Evolutionary conservation across 192 early-diverging fungal species (phyloP).

Genomic region (Glomus cerebriforme): DNA sequence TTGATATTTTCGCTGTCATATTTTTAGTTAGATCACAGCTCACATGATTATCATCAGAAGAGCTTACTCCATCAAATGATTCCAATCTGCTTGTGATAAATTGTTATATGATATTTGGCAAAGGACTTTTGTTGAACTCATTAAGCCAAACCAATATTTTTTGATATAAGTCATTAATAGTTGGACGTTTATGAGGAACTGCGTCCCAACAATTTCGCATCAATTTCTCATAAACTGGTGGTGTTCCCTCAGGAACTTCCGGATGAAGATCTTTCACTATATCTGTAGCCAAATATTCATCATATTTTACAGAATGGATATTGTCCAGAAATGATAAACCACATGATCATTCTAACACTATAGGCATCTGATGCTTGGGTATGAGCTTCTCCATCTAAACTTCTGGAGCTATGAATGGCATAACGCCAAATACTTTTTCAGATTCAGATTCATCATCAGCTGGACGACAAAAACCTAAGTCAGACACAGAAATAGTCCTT

Average conservation of each 20-base stretch:
- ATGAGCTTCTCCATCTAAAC: background rate
- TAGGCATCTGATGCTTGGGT: constrained; percentile 18
- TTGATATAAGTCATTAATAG: background rate
- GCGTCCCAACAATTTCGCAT: constrained; percentile 44
- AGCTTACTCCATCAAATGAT: no score
- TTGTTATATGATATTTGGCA: background rate
- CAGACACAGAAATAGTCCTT: background rate
- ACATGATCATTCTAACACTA: constrained; percentile 10
- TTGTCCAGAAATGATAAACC: background rate
- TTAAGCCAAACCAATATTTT: background rate
- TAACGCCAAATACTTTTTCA: background rate
- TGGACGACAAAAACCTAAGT: constrained; percentile 14
- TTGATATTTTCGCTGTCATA: no score
- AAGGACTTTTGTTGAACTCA: background rate
- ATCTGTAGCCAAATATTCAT: constrained; percentile 3
- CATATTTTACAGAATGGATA: constrained; percentile 1
- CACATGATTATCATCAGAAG: no score
- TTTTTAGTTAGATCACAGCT: no score
- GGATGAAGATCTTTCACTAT: background rate
- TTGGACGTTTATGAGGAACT: constrained; percentile 34
- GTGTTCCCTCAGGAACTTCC: constrained; percentile 34
- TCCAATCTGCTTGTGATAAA: no score
- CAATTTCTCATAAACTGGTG: constrained; percentile 37
- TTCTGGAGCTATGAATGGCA: background rate
- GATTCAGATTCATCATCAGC: background rate